Evolutionary conservation across 371 early-diverging fungal species (phyloP).

Genomic region (Rhizopus delemar): DNA sequence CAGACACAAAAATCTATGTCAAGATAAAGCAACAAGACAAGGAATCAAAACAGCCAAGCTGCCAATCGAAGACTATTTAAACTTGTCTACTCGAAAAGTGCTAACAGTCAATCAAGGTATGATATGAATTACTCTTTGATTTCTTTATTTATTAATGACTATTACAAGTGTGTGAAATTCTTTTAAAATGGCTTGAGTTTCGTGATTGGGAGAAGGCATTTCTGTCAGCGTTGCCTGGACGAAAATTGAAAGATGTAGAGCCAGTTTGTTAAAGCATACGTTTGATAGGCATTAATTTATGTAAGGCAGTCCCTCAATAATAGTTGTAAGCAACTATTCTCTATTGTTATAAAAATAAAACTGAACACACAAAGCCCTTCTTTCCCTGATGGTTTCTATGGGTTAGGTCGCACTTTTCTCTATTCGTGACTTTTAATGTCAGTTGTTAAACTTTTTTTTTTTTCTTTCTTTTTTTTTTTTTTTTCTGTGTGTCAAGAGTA

Average conservation of each 20-base stretch:
- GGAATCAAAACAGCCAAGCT: slow-evolving; percentile 79
- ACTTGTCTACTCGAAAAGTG: slow-evolving; percentile 78
- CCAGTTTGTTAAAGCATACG: background rate
- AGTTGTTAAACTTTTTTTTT: background rate
- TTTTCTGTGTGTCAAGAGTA: background rate
- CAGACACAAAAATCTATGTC: slow-evolving; percentile 80
- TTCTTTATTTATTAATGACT: background rate
- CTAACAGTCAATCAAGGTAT: slow-evolving; percentile 91
- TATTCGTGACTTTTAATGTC: slow-evolving; percentile 1
- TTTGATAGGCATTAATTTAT: no score
- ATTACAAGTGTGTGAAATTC: slow-evolving; percentile 71
- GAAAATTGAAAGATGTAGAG: slow-evolving; percentile 54
- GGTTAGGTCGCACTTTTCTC: no score
- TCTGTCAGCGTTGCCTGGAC: slow-evolving; percentile 74
- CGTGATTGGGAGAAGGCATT: slow-evolving; percentile 75
- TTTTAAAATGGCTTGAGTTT: slow-evolving; percentile 59
- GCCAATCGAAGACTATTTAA: slow-evolving; percentile 82
- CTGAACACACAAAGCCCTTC: background rate
- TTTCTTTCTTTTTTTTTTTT: background rate
- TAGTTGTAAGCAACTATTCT: no score
- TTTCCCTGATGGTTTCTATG: background rate
- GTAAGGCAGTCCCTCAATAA: no score
- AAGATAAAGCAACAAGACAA: slow-evolving; percentile 70
- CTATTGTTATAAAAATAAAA: no score
- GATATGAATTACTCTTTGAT: background rate